Percentiles rank a stretch among this genome's conserved stretches.
Conservation (phyloP, 2,329 filamentous ascomycete genomes). For the Pseudogymnoascus destructans region DNA sequence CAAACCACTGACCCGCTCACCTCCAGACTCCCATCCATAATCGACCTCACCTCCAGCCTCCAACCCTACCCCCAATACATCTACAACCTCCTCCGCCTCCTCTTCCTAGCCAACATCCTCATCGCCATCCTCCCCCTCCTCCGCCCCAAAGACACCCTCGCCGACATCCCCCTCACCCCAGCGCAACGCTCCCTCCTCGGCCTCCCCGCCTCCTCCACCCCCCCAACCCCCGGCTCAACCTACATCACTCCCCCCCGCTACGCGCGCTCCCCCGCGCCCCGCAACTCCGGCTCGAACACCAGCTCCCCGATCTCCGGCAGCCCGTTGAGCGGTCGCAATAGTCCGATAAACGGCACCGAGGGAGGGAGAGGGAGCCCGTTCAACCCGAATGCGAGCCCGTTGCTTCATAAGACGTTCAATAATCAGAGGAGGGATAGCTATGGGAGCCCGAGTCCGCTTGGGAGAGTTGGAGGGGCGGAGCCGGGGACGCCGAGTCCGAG, state of each 20-base stretch:
- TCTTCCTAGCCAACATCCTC: slow-evolving; percentile 58
- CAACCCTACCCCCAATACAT: slow-evolving; percentile 22
- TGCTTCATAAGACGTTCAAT: slow-evolving; percentile 54
- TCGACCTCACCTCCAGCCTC: slow-evolving; percentile 15
- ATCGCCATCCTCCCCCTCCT: slow-evolving; percentile 60
- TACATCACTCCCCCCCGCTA: slow-evolving; percentile 84
- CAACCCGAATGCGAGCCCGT: slow-evolving; percentile 39
- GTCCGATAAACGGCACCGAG: neutral
- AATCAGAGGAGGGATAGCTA: slow-evolving; percentile 47
- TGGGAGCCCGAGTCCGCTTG: slow-evolving; percentile 42
- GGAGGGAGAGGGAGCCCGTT: slow-evolving; percentile 23
- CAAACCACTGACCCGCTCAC: neutral
- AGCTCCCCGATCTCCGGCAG: slow-evolving; percentile 6
- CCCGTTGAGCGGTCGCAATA: neutral
- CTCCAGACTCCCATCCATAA: slow-evolving; percentile 22
- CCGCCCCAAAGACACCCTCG: slow-evolving; percentile 59
- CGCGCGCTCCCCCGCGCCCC: slow-evolving; percentile 54
- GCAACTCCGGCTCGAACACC: slow-evolving; percentile 29
- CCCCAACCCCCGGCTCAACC: slow-evolving; percentile 54
- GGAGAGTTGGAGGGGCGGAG: slow-evolving; percentile 29
- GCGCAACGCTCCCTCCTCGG: slow-evolving; percentile 76
- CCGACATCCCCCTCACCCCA: slow-evolving; percentile 85
- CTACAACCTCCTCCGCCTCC: slow-evolving; percentile 37
- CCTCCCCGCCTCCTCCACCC: slow-evolving; percentile 51
- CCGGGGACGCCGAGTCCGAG: slow-evolving; percentile 58